phyloP scores from a whole-genome alignment of 495 filamentous ascomycete species.

The Aspergillus sclerotiicarbonarius region DNA sequence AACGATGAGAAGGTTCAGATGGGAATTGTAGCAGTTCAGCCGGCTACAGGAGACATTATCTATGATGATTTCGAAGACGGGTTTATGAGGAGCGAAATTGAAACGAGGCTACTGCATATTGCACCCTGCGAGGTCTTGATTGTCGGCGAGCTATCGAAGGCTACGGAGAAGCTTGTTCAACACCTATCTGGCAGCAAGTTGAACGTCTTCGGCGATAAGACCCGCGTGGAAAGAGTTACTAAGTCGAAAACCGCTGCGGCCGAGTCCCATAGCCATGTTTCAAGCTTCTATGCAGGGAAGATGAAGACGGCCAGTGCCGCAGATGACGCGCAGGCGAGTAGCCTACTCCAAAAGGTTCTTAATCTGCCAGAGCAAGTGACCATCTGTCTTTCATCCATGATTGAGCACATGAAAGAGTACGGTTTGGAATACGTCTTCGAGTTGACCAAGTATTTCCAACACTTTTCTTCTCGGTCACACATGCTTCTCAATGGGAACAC shows the following conservation, averaged over 20 bases:
- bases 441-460: slow-evolving; percentile 95
- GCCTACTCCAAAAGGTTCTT: slow-evolving; percentile 81
- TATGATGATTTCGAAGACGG: slow-evolving; percentile 97
- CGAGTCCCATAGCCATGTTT: slow-evolving; percentile 83
- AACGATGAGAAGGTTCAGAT: slow-evolving; percentile 93
- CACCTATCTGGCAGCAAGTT: slow-evolving; percentile 86
- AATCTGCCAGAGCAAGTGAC: slow-evolving; percentile 82
- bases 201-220: slow-evolving; percentile 89
- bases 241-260: slow-evolving; percentile 79
- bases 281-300: slow-evolving; percentile 90
- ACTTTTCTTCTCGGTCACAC: slow-evolving; percentile 89
- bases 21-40: slow-evolving; percentile 92
- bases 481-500: slow-evolving; percentile 98
- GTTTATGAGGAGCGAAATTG: slow-evolving; percentile 96
- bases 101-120: slow-evolving; percentile 91
- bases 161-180: slow-evolving; percentile 88
- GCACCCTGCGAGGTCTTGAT: slow-evolving; percentile 96
- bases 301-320: slow-evolving; percentile 58
- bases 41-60: slow-evolving; percentile 91
- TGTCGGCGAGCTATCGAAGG: slow-evolving; percentile 86
- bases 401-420: slow-evolving; percentile 89
- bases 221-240: slow-evolving; percentile 74
- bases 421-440: slow-evolving; percentile 96
- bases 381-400: slow-evolving; percentile 94
- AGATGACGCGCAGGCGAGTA: slow-evolving; percentile 49